Evolutionary conservation across 257 asterid species (phyloP), one percentile per base, ranked within the genome.

Genomic region (Handroanthus guayacan): DNA sequence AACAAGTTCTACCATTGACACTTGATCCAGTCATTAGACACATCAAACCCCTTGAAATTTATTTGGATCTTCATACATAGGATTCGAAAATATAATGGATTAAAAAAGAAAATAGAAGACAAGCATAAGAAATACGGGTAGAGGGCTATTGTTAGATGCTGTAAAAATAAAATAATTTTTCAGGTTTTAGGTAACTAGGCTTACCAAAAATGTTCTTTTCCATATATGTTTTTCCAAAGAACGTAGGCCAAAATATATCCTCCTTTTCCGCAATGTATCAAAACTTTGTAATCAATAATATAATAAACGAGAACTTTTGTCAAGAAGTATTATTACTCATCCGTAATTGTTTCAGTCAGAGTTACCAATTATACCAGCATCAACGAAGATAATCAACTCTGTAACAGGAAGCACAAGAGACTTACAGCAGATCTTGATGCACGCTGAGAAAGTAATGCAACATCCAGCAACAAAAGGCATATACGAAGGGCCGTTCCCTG

Each of bases 401-500:
- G 48, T 31, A 44, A 34, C 44, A 62, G 39, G 54, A 73, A 73
- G 75, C 39, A 71, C 41, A 52, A 16, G 64, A 65, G 34, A 82
- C 97, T 94, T 88, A 94, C 99, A 79, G 92, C 87, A 79, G 91
- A 80, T 86, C 89, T 89, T 69, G 89, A 86, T 71, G 93, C 91
- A 75, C 88, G 83, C 67, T 84, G 87, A 56, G 94, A 84, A 78
- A 84, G 88, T 78, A 92, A 80, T 9, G 95, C 93, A 75, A 89
- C 99, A 88, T 94, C 99, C 88, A 94, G 84, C 81, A 94, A 83
- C 82, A 94, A 77, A 78, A 92, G 92, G 89, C 97, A 91, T 79
- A 94, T 87, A 48, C 87, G 95, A 69, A 89, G 91, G 73, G 98
- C 96, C 58, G 88, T 88, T 72, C 86, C 95, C 99, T 94, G 95